Conservation (phyloP, 1,139 yeast species). For the Kurtzmaniella quercitrusa region DNA sequence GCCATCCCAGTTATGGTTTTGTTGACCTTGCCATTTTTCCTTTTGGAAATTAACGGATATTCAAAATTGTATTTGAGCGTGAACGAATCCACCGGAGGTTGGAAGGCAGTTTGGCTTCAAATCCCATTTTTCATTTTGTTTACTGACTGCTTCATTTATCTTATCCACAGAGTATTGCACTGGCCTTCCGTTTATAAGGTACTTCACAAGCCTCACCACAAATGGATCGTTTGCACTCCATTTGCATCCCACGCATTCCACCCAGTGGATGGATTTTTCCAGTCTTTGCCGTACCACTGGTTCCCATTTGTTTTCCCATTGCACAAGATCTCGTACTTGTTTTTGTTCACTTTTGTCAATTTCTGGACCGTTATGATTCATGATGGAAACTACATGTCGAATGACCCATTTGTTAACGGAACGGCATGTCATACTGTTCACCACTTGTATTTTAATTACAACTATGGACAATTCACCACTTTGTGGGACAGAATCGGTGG, state of each 20-base stretch:
- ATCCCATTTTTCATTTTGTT: constrained; percentile 78
- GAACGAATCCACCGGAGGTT: constrained; percentile 63
- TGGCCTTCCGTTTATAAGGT: constrained; percentile 83
- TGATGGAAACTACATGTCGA: constrained; percentile 92
- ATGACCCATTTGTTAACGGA: constrained; percentile 92
- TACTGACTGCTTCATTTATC: constrained; percentile 89
- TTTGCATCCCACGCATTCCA: constrained; percentile 99
- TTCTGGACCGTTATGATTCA: constrained; percentile 99
- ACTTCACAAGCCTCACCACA: constrained; percentile 97
- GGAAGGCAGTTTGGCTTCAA: constrained; percentile 61
- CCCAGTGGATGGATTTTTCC: constrained; percentile 93
- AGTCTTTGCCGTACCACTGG: constrained; percentile 88
- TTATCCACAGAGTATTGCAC: constrained; percentile 89
- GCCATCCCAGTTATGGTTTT: constrained; percentile 89
- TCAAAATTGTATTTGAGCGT: constrained; percentile 71
- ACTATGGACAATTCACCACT: constrained; percentile 97
- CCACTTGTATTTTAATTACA: constrained; percentile 93
- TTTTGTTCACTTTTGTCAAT: constrained; percentile 84
- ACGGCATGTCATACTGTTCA: constrained; percentile 98
- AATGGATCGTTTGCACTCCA: constrained; percentile 98
- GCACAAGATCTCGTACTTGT: constrained; percentile 78
- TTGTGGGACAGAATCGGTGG: constrained; percentile 96
- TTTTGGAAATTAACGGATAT: constrained; percentile 77
- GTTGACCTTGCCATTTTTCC: constrained; percentile 85
- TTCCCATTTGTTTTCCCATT: constrained; percentile 90